phyloP scores from a whole-genome alignment of 169 alveolate species.

The Plasmodium coatneyi region DNA sequence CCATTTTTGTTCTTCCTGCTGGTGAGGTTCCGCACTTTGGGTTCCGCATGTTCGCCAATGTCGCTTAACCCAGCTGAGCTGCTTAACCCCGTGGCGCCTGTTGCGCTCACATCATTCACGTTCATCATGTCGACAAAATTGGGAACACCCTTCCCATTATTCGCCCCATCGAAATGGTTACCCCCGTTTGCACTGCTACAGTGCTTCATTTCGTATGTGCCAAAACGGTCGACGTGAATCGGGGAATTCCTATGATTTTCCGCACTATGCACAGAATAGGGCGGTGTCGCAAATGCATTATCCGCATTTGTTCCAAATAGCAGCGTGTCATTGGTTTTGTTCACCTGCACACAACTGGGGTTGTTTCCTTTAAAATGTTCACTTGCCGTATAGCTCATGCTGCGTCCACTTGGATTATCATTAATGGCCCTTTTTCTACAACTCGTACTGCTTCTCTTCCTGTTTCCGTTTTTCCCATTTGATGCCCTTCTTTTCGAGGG shows the following conservation, averaged over 20 bases:
- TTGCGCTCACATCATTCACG: not conserved
- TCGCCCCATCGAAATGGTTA: not conserved
- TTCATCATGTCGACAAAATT: not conserved
- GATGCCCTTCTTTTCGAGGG: not conserved
- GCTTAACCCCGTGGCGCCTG: not conserved
- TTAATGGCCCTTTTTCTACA: not conserved
- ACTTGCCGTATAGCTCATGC: not conserved
- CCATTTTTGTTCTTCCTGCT: not conserved
- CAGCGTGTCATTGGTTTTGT: not conserved
- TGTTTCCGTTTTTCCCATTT: not conserved
- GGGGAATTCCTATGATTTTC: not conserved
- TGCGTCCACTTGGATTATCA: constrained; percentile 8
- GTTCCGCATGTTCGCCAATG: not conserved
- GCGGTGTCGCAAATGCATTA: not conserved
- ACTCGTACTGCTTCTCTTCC: not conserved
- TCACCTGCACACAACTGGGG: not conserved
- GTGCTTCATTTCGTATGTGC: not conserved
- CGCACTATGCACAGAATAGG: not conserved
- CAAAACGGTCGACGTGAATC: not conserved
- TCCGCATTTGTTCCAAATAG: not conserved
- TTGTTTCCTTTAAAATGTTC: not conserved
- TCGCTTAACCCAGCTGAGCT: not conserved
- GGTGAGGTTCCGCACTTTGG: not conserved
- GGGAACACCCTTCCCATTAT: not conserved
- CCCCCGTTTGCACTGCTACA: not conserved